Base-by-base conservation (phyloP, 2,329 filamentous ascomycete genomes). In the Ceratocystis diversiconidia region DNA sequence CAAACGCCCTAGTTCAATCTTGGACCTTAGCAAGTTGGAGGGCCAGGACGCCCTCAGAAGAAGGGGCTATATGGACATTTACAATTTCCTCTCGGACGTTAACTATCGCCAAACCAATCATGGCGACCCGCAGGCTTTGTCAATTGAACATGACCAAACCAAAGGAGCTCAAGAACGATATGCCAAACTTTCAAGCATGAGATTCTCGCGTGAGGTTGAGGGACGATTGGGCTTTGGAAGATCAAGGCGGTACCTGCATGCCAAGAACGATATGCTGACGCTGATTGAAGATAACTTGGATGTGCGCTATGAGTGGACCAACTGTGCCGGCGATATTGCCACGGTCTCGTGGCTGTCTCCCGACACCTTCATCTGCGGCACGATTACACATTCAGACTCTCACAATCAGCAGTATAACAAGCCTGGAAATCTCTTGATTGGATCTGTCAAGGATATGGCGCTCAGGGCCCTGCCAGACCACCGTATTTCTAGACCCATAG, bases 381-480 rank as follows among this genome's bases (percentile, higher is more conserved):
- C 84, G 0, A 84, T 82, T 0, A 80, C 81, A 0, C 84, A 86
- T 72, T 85, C 82, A 0, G 84, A 86, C 69, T 74, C 76, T 0
- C 81, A 84, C 52, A 86, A 86, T 66, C 83, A 85, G 70, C 83
- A 86, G 68, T 86, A 87, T 70, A 87, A 87, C 69, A 85, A 82
- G 69, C 79, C 81, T 0, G 84, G 84, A 0, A 87, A 87, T 69
- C 72, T 87, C 8, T 73, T 83, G 0, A 72, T 86, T 1, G 84
- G 81, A 5, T 84, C 81, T 0, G 74, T 77, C 0, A 69, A 67
- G 0, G 70, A 71, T 1, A 76, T 79, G 0, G 78, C 75, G 0
- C 71, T 86, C 1, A 76, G 72, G 5, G 79, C 82, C 0, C 81
- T 80, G 69, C 74, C 82, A 0, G 79, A 85, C 52, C 84, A 87